Conservation (phyloP, 805 yeast genomes). For the Teunomyces aglyptinius region DNA sequence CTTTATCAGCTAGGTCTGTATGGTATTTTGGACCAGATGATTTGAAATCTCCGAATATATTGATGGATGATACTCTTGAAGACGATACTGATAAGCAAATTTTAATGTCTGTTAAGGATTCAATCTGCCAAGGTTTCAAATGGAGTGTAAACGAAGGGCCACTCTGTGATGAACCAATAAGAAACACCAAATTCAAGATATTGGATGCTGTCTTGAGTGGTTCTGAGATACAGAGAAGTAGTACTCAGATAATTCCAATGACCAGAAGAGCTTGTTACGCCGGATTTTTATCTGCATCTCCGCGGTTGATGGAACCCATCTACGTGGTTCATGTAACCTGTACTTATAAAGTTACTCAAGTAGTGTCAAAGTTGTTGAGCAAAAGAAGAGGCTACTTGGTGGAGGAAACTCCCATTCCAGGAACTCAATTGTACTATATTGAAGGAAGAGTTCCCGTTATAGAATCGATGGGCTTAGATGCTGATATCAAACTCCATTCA, state of each 20-base stretch:
- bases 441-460: constrained; percentile 78
- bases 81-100: constrained; percentile 62
- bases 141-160: constrained; percentile 91
- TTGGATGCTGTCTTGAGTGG: constrained; percentile 56
- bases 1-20: constrained; percentile 74
- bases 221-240: constrained; percentile 49
- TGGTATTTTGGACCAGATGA: constrained; percentile 68
- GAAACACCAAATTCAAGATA: constrained; percentile 68
- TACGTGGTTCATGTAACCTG: constrained; percentile 62
- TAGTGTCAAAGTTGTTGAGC: constrained; percentile 49
- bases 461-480: constrained; percentile 86
- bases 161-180: constrained; percentile 78
- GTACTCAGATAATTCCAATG: constrained; percentile 77
- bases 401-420: constrained; percentile 57
- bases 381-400: constrained; percentile 66
- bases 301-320: constrained; percentile 79
- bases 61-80: constrained; percentile 69
- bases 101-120: constrained; percentile 46
- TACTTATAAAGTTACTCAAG: constrained; percentile 44
- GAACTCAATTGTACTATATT: constrained; percentile 64
- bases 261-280: constrained; percentile 81
- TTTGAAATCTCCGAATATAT: constrained; percentile 46
- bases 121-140: constrained; percentile 72
- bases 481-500: constrained; percentile 75
- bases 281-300: constrained; percentile 74